Conservation (phyloP, 345 rosid species). For the Arabidopsis suecica region DNA sequence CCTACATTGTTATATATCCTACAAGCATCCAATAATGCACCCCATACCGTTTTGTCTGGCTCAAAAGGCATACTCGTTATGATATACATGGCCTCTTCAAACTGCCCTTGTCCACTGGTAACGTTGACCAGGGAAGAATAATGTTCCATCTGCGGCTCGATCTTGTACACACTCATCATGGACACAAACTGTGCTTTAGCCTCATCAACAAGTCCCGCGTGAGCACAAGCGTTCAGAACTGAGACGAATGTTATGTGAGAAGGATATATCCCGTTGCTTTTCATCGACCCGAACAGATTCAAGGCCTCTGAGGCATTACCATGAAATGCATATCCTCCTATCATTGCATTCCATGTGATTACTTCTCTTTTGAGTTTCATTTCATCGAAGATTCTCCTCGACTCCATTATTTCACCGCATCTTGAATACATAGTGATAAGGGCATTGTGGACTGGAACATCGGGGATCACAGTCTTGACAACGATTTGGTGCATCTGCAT, state of each 20-base stretch:
- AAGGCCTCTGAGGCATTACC: constrained; percentile 67
- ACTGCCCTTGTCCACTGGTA: constrained; percentile 61
- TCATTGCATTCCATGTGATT: constrained; percentile 86
- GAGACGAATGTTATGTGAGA: constrained; percentile 72
- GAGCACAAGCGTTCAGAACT: constrained; percentile 71
- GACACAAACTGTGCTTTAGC: constrained; percentile 58
- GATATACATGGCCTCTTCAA: constrained; percentile 62
- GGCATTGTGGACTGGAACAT: constrained; percentile 63
- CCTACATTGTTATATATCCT: constrained; percentile 59
- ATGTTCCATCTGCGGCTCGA: constrained; percentile 68
- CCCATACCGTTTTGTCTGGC: constrained; percentile 76
- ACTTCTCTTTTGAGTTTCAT: constrained; percentile 58
- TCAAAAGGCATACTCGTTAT: constrained; percentile 65
- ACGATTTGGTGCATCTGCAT: constrained; percentile 74
- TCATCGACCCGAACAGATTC: constrained; percentile 60
- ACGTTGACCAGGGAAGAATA: constrained; percentile 66
- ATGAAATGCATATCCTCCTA: constrained; percentile 80
- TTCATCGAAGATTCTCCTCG: constrained; percentile 55
- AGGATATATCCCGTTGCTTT: constrained; percentile 52
- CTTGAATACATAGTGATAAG: constrained; percentile 74
- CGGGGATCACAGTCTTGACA: constrained; percentile 56
- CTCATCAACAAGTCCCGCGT: constrained; percentile 67
- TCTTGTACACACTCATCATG: constrained; percentile 57
- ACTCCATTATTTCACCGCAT: constrained; percentile 68
- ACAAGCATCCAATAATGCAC: constrained; percentile 75